Base-by-base conservation (phyloP, 1,284 basidiomycete species). In the Peniophora sp. region DNA sequence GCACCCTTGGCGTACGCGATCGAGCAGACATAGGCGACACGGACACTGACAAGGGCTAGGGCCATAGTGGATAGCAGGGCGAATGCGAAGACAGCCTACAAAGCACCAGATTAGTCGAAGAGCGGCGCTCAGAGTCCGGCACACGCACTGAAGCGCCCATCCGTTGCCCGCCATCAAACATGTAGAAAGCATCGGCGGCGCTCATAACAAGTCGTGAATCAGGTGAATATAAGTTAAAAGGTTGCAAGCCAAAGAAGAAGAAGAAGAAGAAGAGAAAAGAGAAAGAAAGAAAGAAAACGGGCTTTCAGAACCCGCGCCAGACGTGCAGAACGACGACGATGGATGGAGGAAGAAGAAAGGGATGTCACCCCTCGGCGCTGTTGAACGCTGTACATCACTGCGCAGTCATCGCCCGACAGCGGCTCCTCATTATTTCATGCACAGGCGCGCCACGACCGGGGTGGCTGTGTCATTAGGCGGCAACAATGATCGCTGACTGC, bases 71-170 rank as follows among this genome's bases (percentile, higher is more conserved):
- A 79, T 27, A 82, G 58, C n/a, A 76, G 55, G 12, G 79, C 75
- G 56, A 81, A 77, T 42, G 72, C 60, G 54, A 76, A 72, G 47
- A 81, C 70, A 42, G 68, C 67, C 81, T 82, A 45, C n/a, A n/a
- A n/a, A 24, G 9, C 10, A 24, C 20, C 9, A 15, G 15, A 15
- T 55, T 58, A 58, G 53, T 36, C 51, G 49, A 54, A 35, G 47
- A 17, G n/a, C 51, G 49, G 50, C 39, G 54, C 51, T 44, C 43
- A 32, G 47, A 49, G 20, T 10, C 14, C 37, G 49, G 48, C 24
- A 14, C 22, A 52, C 42, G 18, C 32, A 47, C 46, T 23, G 41
- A 24, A 37, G 51, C 51, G 23, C 39, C 32, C 51, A 44, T 44
- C 23, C 35, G 14, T 10, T 24, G 20, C 43, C 22, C 20, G 9